Evolutionary conservation across 2,329 filamentous ascomycete genomes (phyloP).

Genomic region (Microascus cirrosus): DNA sequence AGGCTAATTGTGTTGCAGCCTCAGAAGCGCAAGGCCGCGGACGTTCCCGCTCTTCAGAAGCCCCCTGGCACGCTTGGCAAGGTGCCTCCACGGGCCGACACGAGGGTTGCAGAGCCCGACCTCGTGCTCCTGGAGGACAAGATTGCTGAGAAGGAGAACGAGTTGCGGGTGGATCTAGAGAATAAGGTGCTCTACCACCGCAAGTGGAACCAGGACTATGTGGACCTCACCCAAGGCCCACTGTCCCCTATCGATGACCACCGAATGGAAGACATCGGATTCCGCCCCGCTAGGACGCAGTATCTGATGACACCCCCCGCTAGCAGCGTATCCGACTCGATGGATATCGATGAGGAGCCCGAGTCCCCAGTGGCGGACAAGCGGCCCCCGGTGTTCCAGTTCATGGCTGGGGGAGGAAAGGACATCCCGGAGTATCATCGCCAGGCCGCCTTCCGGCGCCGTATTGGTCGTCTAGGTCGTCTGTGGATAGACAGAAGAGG

Average conservation of each 20-base stretch:
- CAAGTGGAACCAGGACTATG: constrained; percentile 82
- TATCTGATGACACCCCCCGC: constrained; percentile 57
- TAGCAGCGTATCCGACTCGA: constrained; percentile 40
- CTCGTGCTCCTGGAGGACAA: constrained; percentile 67
- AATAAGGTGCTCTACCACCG: constrained; percentile 79
- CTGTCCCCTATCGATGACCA: constrained; percentile 64
- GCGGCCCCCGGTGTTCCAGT: constrained; percentile 30
- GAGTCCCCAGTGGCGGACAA: constrained; percentile 8
- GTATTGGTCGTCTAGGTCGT: constrained; percentile 74
- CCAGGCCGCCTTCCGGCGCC: constrained; percentile 65
- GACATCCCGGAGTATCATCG: constrained; percentile 21
- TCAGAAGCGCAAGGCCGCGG: constrained; percentile 57
- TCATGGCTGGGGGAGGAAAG: constrained; percentile 28
- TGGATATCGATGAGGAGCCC: constrained; percentile 41
- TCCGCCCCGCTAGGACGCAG: constrained; percentile 61
- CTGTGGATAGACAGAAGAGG: constrained; percentile 81
- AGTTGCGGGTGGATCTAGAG: constrained; percentile 73
- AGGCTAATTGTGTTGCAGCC: constrained; percentile 36
- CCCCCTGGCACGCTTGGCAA: constrained; percentile 55
- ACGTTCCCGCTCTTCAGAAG: constrained; percentile 49
- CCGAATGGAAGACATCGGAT: constrained; percentile 52
- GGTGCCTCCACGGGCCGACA: constrained; percentile 57
- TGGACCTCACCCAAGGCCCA: constrained; percentile 78
- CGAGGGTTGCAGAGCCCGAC: constrained; percentile 65
- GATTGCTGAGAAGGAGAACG: constrained; percentile 68